Base-by-base conservation (phyloP, 2,329 filamentous ascomycete genomes). In the Pseudogymnoascus verrucosus region DNA sequence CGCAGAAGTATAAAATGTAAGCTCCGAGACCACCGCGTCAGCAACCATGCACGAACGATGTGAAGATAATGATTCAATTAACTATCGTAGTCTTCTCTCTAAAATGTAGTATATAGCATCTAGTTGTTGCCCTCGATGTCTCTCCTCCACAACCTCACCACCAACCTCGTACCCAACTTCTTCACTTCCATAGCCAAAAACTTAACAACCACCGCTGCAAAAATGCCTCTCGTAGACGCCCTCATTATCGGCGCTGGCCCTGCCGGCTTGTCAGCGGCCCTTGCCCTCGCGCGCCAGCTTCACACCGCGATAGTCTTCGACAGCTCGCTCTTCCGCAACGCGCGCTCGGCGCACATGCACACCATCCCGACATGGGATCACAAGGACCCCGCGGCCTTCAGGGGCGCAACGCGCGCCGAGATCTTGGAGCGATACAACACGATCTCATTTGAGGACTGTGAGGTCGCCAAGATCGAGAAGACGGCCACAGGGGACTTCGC, bases 221-320 rank as follows among this genome's bases (percentile, higher is more conserved):
- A 23, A 6, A 44, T 42, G 40, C 37, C 40, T 6, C 60, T 64
- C 31, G 28, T 66, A 44, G 75, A 76, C 59, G 73, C 73, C 36
- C 69, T 78, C 4, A 73, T 78, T 61, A 68, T 78, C 14, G 79
- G 79, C 59, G 75, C 69, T 28, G 79, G 79, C 0, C 79, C 78
- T 6, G 78, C 78, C 0, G 79, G 79, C 5, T 73, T 82, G 2
- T 69, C 77, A 1, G 73, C 74, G 1, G 77, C 77, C 0, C 68
- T 75, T 1, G 69, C 70, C 0, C 73, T 79, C 2, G 75, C 75
- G 14, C 76, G 78, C 26, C 72, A 73, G 12, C 71, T 73, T 1
- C 72, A 75, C 62, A 77, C 73, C 12, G 74, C 73, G 21, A 66
- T 80, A 10, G 70, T 82, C 16, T 79, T 81, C 66, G 77, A 79